Percentiles rank a stretch among this genome's conserved stretches.
Conservation (phyloP, 169 alveolate species). For the Miamiensis avidus region DNA sequence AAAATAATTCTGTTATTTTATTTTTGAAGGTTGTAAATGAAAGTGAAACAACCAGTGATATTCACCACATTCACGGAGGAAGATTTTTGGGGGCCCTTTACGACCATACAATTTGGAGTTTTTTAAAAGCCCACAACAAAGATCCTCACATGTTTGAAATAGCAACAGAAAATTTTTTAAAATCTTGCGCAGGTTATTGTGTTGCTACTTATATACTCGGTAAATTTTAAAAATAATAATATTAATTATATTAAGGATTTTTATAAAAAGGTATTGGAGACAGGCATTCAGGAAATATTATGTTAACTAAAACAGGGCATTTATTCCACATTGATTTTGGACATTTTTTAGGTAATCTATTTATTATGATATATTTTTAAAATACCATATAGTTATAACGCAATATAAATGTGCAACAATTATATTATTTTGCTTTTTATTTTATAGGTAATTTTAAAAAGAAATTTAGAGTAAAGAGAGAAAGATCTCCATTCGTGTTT, state of each 20-base stretch:
- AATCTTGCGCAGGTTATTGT: conserved; percentile 77
- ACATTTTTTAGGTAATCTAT: conserved; percentile 76
- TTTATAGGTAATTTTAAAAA: conserved; percentile 62
- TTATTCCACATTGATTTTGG: conserved; percentile 90
- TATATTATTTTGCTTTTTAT: no score
- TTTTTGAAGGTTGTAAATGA: conserved; percentile 48
- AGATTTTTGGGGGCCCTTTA: conserved; percentile 62
- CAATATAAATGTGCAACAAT: not conserved
- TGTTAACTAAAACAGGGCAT: conserved; percentile 83
- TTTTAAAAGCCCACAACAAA: conserved; percentile 34
- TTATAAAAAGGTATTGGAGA: conserved; percentile 75
- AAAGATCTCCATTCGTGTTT: conserved; percentile 86
- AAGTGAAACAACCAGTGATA: conserved; percentile 59
- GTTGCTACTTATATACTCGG: conserved; percentile 76
- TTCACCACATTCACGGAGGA: conserved; percentile 66
- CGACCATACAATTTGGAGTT: conserved; percentile 62
- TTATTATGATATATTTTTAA: not conserved
- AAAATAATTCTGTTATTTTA: no score
- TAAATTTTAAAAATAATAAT: not conserved
- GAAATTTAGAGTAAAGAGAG: conserved; percentile 80
- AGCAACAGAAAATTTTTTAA: conserved; percentile 57
- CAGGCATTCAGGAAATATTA: conserved; percentile 87
- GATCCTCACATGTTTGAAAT: conserved; percentile 21
- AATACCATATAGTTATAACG: not conserved
- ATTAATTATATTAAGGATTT: no score